Evolutionary conservation across 371 early-diverging fungal genomes (phyloP).

Genomic region (Mucor racemosus): DNA sequence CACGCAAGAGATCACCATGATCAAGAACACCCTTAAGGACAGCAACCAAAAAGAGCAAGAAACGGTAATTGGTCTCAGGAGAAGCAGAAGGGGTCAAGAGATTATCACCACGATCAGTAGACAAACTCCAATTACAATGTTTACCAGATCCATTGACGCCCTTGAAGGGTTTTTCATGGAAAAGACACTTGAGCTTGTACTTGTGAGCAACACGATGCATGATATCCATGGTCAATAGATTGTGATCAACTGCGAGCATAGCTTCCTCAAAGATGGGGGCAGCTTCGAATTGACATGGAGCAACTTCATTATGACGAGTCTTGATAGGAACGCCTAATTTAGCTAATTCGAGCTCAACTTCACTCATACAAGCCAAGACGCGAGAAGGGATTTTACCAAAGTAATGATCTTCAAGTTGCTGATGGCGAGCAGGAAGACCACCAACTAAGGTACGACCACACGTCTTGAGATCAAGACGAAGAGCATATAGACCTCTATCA

Average conservation of each 20-base stretch:
- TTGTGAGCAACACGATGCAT: conserved; percentile 96
- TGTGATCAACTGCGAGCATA: conserved; percentile 96
- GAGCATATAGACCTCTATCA: conserved; percentile 88
- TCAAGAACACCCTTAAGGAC: conserved; percentile 88
- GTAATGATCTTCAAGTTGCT: conserved; percentile 99
- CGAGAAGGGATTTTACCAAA: conserved; percentile 96
- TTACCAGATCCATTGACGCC: conserved; percentile 98
- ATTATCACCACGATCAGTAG: conserved; percentile 94
- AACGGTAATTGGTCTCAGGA: conserved; percentile 96
- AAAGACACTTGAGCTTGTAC: conserved; percentile 94
- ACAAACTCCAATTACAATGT: conserved; percentile 99
- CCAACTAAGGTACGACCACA: conserved; percentile 95
- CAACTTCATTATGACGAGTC: conserved; percentile 99
- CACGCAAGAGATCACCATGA: conserved; percentile 88
- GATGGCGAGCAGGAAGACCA: conserved; percentile 94
- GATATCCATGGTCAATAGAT: conserved; percentile 96
- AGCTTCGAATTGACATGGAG: conserved; percentile 97
- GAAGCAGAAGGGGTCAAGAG: conserved; percentile 90
- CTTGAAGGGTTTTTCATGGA: conserved; percentile 99
- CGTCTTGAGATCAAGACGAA: conserved; percentile 96
- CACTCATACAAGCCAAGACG: conserved; percentile 90
- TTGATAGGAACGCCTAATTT: conserved; percentile 97
- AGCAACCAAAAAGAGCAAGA: conserved; percentile 92
- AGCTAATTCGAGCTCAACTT: conserved; percentile 92
- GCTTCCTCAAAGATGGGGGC: conserved; percentile 98